Conservation (phyloP, 164 flowering plant genomes). For the Magnolia changhungtana region DNA sequence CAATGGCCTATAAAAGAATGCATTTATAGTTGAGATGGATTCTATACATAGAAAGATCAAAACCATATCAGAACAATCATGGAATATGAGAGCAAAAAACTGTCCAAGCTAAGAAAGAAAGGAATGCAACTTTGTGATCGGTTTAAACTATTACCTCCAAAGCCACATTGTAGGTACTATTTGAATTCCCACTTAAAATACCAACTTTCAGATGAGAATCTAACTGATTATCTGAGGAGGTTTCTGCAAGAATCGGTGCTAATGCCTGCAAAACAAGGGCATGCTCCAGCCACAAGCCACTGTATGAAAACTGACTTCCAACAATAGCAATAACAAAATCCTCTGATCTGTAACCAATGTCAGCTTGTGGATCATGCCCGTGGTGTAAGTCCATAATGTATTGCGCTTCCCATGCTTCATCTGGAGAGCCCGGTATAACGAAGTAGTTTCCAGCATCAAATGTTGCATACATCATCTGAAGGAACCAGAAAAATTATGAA, state of each 20-base stretch:
- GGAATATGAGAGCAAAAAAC: background rate
- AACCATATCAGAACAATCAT: background rate
- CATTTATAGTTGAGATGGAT: background rate
- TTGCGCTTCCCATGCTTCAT: conserved; percentile 65
- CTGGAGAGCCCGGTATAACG: conserved; percentile 88
- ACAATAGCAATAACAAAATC: conserved; percentile 70
- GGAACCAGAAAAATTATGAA: conserved; percentile 3
- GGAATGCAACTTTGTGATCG: background rate
- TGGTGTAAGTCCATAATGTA: conserved; percentile 22
- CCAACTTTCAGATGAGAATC: conserved; percentile 52
- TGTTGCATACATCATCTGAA: conserved; percentile 75
- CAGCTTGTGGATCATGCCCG: conserved; percentile 31
- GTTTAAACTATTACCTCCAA: conserved; percentile 54
- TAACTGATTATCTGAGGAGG: conserved; percentile 27
- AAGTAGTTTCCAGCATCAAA: conserved; percentile 81
- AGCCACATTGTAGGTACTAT: conserved; percentile 56
- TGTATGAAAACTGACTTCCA: conserved; percentile 72
- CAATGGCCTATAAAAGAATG: conserved; percentile 50
- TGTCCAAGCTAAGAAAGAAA: background rate
- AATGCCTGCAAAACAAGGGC: conserved; percentile 74
- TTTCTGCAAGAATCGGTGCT: conserved; percentile 49
- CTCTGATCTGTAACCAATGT: conserved; percentile 42
- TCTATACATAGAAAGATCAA: background rate
- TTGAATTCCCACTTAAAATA: conserved; percentile 51
- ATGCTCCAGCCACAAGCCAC: conserved; percentile 92